A percentile compares a stretch with the other conserved stretches of the same genome.
phyloP scores from a whole-genome alignment of 177 flowering plant species.

The Vitis hybrid region DNA sequence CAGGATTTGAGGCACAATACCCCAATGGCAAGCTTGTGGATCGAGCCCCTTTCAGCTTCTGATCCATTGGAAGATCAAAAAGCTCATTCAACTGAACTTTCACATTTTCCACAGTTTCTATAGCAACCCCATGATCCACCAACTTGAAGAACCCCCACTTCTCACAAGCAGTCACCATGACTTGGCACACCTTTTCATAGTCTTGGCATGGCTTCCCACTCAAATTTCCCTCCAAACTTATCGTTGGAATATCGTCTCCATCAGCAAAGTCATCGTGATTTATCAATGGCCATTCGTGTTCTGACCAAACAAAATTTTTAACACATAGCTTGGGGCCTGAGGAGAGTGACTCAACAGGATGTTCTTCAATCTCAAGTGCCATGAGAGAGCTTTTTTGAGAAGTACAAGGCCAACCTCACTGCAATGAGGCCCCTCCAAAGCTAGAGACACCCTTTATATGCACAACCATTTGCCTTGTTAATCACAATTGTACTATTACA shows the following conservation, averaged over 20 bases:
- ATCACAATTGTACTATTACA: too few species aligned
- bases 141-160: conserved; percentile 35
- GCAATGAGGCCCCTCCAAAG: too few species aligned
- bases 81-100: conserved; percentile 14
- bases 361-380: conserved; percentile 17
- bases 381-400: not conserved
- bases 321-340: conserved; percentile 12
- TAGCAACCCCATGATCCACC: conserved; percentile 25
- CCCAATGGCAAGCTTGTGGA: conserved; percentile 29
- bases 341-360: conserved; percentile 26
- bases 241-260: conserved; percentile 21
- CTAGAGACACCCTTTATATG: too few species aligned
- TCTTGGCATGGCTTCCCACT: not conserved
- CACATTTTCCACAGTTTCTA: conserved; percentile 16
- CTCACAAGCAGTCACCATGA: conserved; percentile 27
- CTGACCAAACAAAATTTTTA: conserved; percentile 29
- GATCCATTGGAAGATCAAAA: conserved; percentile 33
- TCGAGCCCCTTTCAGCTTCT: conserved; percentile 31
- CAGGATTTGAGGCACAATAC: conserved; percentile 29
- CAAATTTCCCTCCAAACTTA: conserved; percentile 14
- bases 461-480: too few species aligned
- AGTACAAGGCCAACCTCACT: too few species aligned
- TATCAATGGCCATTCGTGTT: conserved; percentile 30
- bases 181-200: conserved; percentile 21
- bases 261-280: conserved; percentile 15